Evolutionary conservation across 495 filamentous ascomycete genomes (phyloP), one percentile per base, ranked within the genome.

Genomic region (Annulohypoxylon moriforme): DNA sequence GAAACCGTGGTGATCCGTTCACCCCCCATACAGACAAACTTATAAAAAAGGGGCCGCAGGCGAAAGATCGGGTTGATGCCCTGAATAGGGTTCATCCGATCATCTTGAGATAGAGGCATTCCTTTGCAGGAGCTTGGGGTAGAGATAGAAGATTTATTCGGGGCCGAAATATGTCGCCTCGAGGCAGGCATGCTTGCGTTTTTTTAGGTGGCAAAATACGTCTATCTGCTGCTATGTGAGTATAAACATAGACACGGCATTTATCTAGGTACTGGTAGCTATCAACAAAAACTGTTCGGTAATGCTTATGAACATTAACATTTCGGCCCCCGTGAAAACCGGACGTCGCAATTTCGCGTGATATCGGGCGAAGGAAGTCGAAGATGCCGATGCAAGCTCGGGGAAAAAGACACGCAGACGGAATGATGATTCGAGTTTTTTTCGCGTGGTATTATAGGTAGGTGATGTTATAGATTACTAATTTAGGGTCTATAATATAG

Each of bases 1-100:
- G 34, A 64, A 60, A 11, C 47, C 36, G 52, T 61, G 38, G 55
- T 78, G 46, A 60, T 83, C 46, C 56, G 55, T 59, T 38, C 36
- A 13, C 29, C 38, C 38, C 24, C 22, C 22, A 53, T 16, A 25
- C 49, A 62, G 36, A 62, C 27, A 29, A 57, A 29, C 36, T 11
- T 24, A 27, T 25, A 47, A 27, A 52, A 52, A 44, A 44, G 50
- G 18, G 57, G 16, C 31, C 46, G 56, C 38, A 67, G 47, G 20
- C 10, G 25, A 33, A 40, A 31, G 25, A 20, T 16, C 64, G 34
- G 34, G 14, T 18, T 20, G 24, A 40, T 29, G 16, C 46, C 18
- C 62, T 52, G 36, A 2, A 38, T n/a, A 22, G 33, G 22, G 22
- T 14, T 9, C 11, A 40, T 40, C 38, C 52, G 34, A 40, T 58